A percentile compares a stretch with the other conserved stretches of the same genome.
Conservation (phyloP, 352 stramenopile genomes). For the Sclerospora graminicola region DNA sequence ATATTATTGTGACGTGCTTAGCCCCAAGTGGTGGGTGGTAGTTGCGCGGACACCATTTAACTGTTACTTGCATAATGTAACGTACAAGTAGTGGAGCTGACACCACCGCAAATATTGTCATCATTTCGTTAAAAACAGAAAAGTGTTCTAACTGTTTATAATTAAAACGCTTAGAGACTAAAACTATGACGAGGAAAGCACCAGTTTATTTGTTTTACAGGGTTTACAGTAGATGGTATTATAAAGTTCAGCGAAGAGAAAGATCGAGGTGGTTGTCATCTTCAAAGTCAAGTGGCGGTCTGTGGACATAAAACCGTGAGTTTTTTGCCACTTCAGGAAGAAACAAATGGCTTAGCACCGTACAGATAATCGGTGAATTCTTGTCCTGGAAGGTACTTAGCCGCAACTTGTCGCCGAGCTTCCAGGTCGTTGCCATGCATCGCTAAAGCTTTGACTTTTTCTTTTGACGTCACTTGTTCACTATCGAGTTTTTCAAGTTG, state of each 20-base stretch:
- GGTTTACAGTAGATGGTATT: too few relatives aligned
- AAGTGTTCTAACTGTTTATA: too few relatives aligned
- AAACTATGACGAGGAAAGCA: too few relatives aligned
- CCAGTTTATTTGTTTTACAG: too few relatives aligned
- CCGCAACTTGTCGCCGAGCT: conserved; percentile 43
- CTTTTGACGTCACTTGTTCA: conserved; percentile 43
- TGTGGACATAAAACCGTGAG: conserved; percentile 8
- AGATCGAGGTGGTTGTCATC: conserved; percentile 28
- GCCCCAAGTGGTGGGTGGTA: conserved; percentile 5
- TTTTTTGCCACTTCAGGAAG: too few relatives aligned
- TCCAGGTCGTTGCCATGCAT: conserved; percentile 64
- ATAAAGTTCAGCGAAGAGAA: too few relatives aligned
- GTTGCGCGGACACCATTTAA: not conserved
- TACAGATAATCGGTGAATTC: conserved; percentile 67
- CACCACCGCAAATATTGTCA: too few relatives aligned
- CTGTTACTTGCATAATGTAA: not conserved
- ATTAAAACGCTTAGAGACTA: too few relatives aligned
- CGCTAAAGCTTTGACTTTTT: conserved; percentile 65
- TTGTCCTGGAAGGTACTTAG: conserved; percentile 35
- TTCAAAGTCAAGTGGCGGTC: conserved; percentile 44
- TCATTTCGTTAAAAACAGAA: too few relatives aligned
- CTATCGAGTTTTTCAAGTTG: conserved; percentile 47
- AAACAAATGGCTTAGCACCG: conserved; percentile 6
- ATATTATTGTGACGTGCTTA: too few relatives aligned
- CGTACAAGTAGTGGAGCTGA: too few relatives aligned